These are phyloP conservation scores for Suhomyces guaymorum DNA, from an alignment of 1,139 yeast species.

Conservation along the genomic window DNA sequence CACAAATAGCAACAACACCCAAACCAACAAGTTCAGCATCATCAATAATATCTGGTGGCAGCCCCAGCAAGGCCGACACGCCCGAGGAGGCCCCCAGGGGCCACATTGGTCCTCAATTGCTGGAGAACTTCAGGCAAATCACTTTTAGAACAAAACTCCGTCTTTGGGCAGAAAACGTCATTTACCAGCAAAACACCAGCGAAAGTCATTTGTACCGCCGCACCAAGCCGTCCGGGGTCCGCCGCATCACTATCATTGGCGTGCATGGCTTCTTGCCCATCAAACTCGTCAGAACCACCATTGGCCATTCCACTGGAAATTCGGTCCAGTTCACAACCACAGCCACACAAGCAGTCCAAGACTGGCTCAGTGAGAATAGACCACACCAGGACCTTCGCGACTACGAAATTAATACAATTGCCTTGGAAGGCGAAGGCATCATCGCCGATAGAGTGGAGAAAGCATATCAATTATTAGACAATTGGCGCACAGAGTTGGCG, in stretches of 20 bases:
- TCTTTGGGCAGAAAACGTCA: constrained; percentile 34
- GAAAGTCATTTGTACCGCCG: constrained; percentile 42
- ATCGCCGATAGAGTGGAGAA: constrained; percentile 42
- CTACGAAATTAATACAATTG: constrained; percentile 44
- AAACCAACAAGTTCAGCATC: constrained; percentile 1
- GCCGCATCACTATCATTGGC: constrained; percentile 45
- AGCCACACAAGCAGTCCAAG: constrained; percentile 37
- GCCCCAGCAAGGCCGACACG: background rate
- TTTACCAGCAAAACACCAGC: constrained; percentile 28
- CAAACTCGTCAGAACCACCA: constrained; percentile 46
- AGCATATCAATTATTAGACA: constrained; percentile 37
- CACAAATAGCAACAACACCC: too few relatives aligned
- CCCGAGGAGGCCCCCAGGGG: background rate
- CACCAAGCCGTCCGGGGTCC: too few relatives aligned
- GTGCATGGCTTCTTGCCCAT: constrained; percentile 57
- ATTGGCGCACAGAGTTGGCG: constrained; percentile 42
- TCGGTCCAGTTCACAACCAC: constrained; percentile 36
- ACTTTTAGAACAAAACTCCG: constrained; percentile 44
- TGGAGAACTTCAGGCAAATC: constrained; percentile 38
- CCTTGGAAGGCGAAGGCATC: constrained; percentile 56
- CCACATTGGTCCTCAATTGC: constrained; percentile 24
- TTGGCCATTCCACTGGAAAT: constrained; percentile 51
- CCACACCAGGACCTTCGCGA: constrained; percentile 22
- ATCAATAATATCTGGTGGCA: background rate
- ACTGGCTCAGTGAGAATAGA: constrained; percentile 40